Evolutionary conservation across 257 asterid species (phyloP), one percentile per base, ranked within the genome.

Genomic region (Buddleja alternifolia): DNA sequence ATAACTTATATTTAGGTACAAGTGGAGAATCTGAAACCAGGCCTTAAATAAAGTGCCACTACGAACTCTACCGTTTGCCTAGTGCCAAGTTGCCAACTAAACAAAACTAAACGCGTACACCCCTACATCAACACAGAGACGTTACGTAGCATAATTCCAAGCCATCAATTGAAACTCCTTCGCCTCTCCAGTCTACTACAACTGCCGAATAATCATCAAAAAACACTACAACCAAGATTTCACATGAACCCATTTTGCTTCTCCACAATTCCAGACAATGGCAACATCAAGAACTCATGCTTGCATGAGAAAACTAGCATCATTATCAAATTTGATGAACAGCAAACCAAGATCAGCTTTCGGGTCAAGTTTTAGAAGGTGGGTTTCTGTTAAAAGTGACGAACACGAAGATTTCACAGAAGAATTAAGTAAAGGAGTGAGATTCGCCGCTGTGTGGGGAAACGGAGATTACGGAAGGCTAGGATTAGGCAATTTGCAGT

Each of bases 401-500:
- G 67, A 51, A 24, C 12, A 29, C 24, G 64, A 63, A 11, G 67
- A 70, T 16, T 66, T 70, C 47, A 50, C 55, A 37, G 75, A 67
- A 55, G 82, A 75, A 63, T 67, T 79, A 67, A 58, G 75, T 24
- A 68, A 64, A 55, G 89, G 90, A 59, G 84, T 70, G 81, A 73
- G 65, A 63, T 77, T 88, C 37, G 98, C 88, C 20, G 99, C 94
- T 51, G 73, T 89, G 56, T 94, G 99, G 97, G 99, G 99, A 14
- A 94, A 94, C 51, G 99, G 99, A 12, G 99, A 94, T 84, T 86
- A 78, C 46, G 99, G 99, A 71, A 87, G 99, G 77, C 80, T 94
- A 76, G 99, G 99, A 23, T 79, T 84, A 25, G 96, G 99, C 64
- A 82, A 63, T 64, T 82, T 91, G 83, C 86, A 82, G 75, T 90